Percentiles rank a stretch among this genome's conserved stretches.
phyloP scores from a whole-genome alignment of 805 yeast species.

The Grigorovia jiainica region DNA sequence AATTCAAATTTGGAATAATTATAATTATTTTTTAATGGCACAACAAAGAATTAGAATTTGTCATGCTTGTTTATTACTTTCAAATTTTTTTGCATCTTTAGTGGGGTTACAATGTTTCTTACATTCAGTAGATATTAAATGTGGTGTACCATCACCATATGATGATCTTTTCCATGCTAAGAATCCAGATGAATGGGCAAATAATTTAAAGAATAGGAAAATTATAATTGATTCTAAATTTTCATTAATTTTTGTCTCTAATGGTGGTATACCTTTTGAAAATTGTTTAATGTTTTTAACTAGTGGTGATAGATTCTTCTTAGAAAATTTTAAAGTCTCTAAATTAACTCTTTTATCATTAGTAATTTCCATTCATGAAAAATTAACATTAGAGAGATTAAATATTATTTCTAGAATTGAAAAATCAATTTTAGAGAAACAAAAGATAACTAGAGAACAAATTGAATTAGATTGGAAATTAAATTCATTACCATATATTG shows the following conservation, averaged over 20 bases:
- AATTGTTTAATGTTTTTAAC: conserved; percentile 40
- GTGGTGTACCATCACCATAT: conserved; percentile 56
- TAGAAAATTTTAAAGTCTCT: conserved; percentile 26
- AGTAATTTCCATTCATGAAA: conserved; percentile 58
- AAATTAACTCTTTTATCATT: conserved; percentile 40
- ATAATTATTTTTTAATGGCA: conserved; percentile 48
- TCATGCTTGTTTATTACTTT: conserved; percentile 52
- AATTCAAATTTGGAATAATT: conserved; percentile 28
- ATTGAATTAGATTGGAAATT: conserved; percentile 58
- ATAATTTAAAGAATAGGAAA: conserved; percentile 28
- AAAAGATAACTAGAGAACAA: conserved; percentile 28
- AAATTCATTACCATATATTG: conserved; percentile 49
- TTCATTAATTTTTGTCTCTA: conserved; percentile 46
- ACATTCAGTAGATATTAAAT: conserved; percentile 41
- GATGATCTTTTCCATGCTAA: conserved; percentile 54
- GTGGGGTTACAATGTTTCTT: conserved; percentile 36
- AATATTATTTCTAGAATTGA: conserved; percentile 12
- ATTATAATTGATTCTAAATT: conserved; percentile 44
- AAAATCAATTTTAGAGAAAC: conserved; percentile 14
- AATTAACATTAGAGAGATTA: conserved; percentile 44
- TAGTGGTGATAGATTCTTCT: conserved; percentile 29
- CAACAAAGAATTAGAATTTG: conserved; percentile 75
- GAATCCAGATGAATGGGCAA: conserved; percentile 43
- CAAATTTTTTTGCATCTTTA: conserved; percentile 44
- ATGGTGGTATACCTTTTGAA: conserved; percentile 39